Percentiles rank a stretch among this genome's conserved stretches.
These are phyloP conservation scores for Gyrodon lividus DNA, from an alignment of 768 basidiomycete species.

Conservation along the genomic window DNA sequence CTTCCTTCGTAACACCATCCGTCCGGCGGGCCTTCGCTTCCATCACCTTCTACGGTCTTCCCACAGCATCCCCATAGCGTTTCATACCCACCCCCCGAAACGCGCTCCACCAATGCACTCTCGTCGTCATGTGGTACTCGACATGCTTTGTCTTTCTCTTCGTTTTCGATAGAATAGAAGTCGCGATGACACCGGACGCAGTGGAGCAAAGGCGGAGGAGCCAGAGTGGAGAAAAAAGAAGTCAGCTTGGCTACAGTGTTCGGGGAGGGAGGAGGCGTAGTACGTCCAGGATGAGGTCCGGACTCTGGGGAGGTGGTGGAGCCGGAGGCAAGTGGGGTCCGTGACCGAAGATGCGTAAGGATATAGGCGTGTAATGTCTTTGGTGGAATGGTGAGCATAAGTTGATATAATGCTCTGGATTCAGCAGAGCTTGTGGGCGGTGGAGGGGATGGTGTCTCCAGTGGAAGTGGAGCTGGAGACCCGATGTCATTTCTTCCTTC, in stretches of 20 bases:
- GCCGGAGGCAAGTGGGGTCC: not conserved
- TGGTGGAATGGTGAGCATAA: slow-evolving; percentile 61
- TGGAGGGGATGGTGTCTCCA: slow-evolving; percentile 33
- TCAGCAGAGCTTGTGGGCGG: slow-evolving; percentile 43
- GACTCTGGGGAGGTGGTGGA: slow-evolving; percentile 12
- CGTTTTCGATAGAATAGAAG: slow-evolving; percentile 72
- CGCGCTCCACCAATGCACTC: slow-evolving; percentile 69
- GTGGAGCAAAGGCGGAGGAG: slow-evolving; percentile 67
- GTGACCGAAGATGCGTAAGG: slow-evolving; percentile 45
- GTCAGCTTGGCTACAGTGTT: slow-evolving; percentile 47
- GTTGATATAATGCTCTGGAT: slow-evolving; percentile 43
- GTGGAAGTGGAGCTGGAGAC: slow-evolving; percentile 21
- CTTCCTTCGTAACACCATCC: slow-evolving; percentile 86
- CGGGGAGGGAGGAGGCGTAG: slow-evolving; percentile 29
- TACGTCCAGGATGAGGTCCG: slow-evolving; percentile 10
- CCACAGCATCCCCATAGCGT: slow-evolving; percentile 76
- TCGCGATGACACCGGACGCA: slow-evolving; percentile 73
- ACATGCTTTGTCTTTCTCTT: slow-evolving; percentile 57
- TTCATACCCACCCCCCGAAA: slow-evolving; percentile 43
- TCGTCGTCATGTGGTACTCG: slow-evolving; percentile 78
- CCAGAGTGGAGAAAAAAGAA: slow-evolving; percentile 59
- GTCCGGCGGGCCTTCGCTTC: slow-evolving; percentile 80
- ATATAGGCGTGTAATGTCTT: slow-evolving; percentile 66
- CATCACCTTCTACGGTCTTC: slow-evolving; percentile 68
- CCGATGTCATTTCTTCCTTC: slow-evolving; percentile 5